Conservation (phyloP, 257 asterid species). For the Ballota nigra region DNA sequence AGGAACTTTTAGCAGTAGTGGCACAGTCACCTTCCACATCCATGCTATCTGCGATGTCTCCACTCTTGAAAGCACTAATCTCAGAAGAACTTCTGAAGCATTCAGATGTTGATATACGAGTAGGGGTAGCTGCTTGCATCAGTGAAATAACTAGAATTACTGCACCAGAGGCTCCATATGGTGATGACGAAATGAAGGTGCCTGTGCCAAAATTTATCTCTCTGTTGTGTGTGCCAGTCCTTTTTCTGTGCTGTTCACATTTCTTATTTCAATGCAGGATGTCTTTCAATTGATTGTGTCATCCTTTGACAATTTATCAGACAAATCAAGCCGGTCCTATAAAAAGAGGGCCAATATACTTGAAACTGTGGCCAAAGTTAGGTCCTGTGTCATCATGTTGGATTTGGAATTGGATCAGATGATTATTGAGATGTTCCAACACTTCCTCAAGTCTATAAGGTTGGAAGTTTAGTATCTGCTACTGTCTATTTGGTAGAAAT, state of each 20-base stretch:
- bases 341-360: slow-evolving; percentile 69
- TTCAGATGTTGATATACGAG: slow-evolving; percentile 70
- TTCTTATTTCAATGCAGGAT: slow-evolving; percentile 45
- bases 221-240: background rate
- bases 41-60: slow-evolving; percentile 66
- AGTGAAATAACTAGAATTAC: slow-evolving; percentile 93
- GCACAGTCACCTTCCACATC: slow-evolving; percentile 84
- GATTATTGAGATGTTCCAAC: slow-evolving; percentile 80
- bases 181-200: slow-evolving; percentile 89
- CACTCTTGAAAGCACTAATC: slow-evolving; percentile 57
- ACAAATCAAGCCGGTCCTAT: slow-evolving; percentile 65
- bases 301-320: slow-evolving; percentile 63
- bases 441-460: slow-evolving; percentile 72
- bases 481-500: background rate
- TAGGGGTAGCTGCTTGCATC: slow-evolving; percentile 87
- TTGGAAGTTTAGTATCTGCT: slow-evolving; percentile 18
- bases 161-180: slow-evolving; percentile 92
- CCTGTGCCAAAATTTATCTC: background rate
- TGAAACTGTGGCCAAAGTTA: slow-evolving; percentile 86
- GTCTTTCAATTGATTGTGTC: slow-evolving; percentile 79
- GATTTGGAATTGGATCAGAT: slow-evolving; percentile 85
- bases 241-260: slow-evolving; percentile 18
- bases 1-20: slow-evolving; percentile 58
- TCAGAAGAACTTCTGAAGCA: slow-evolving; percentile 60
- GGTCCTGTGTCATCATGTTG: slow-evolving; percentile 91